Evolutionary conservation across 2,329 filamentous ascomycete species (phyloP).

Genomic region (Beauveria asiatica): DNA sequence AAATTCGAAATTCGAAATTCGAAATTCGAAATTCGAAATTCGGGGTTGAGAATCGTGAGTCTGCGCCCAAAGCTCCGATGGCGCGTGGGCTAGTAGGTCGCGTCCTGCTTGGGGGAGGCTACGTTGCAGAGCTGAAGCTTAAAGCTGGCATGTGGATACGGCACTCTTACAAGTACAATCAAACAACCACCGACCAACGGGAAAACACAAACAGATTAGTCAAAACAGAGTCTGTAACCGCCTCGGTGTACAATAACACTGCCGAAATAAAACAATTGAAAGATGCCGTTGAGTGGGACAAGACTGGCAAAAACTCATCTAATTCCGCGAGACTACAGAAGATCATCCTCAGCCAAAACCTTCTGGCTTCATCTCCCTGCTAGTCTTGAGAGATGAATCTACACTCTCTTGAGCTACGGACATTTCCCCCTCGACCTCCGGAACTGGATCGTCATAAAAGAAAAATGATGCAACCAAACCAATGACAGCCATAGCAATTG

Average conservation of each 20-base stretch:
- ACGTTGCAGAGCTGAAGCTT: slow-evolving; percentile 15
- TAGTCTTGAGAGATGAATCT: background rate
- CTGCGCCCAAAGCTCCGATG: background rate
- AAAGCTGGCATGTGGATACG: background rate
- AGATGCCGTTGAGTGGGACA: too few species aligned
- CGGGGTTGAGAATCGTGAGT: slow-evolving; percentile 10
- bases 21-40: background rate
- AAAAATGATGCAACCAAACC: background rate
- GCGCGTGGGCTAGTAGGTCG: background rate
- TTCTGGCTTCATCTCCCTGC: background rate
- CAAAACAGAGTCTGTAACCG: too few species aligned
- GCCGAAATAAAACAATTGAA: too few species aligned
- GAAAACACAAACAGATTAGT: background rate
- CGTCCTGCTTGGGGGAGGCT: slow-evolving; percentile 13
- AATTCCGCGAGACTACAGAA: background rate
- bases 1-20: background rate
- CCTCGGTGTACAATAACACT: too few species aligned
- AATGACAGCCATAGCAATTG: slow-evolving; percentile 10
- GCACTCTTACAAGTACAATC: background rate
- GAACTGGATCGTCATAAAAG: background rate
- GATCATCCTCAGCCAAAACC: background rate
- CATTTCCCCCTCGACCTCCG: background rate
- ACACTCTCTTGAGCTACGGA: background rate
- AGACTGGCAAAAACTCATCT: too few species aligned
- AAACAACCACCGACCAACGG: background rate